Evolutionary conservation across 768 basidiomycete genomes (phyloP).

Genomic region (Tylopilus plumbeoviolaceoides): DNA sequence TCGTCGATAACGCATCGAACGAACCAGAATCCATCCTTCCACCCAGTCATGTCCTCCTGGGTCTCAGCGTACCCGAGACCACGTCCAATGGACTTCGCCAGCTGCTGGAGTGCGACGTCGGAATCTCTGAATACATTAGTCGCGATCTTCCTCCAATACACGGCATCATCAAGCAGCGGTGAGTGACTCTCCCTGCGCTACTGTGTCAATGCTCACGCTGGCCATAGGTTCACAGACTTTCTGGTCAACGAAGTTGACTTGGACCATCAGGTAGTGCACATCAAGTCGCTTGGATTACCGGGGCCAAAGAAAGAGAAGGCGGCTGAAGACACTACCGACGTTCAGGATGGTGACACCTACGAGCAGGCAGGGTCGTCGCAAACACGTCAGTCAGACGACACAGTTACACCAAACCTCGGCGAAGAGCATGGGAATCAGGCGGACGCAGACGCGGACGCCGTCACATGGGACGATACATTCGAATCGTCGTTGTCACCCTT

Average conservation of each 20-base stretch:
- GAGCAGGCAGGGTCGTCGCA: conserved; percentile 4
- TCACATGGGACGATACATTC: conserved; percentile 67
- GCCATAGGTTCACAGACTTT: conserved; percentile 89
- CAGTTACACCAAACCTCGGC: background rate
- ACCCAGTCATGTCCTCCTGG: conserved; percentile 69
- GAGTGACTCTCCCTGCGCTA: conserved; percentile 15
- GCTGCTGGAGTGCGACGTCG: conserved; percentile 74
- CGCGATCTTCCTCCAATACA: conserved; percentile 66
- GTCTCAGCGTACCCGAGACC: conserved; percentile 48
- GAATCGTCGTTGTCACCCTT: conserved; percentile 53
- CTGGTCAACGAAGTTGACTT: conserved; percentile 88
- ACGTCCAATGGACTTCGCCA: conserved; percentile 54
- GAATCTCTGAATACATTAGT: conserved; percentile 84
- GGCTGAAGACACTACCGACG: conserved; percentile 13
- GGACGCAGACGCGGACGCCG: conserved; percentile 20
- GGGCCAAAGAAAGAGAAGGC: conserved; percentile 42
- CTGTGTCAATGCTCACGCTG: background rate
- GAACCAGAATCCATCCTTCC: conserved; percentile 45
- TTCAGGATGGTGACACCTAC: conserved; percentile 3
- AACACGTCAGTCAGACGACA: background rate
- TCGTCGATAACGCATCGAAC: conserved; percentile 3
- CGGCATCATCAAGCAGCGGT: conserved; percentile 98
- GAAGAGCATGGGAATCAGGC: background rate
- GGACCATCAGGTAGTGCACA: conserved; percentile 72
- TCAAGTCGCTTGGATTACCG: conserved; percentile 77